Conservation (phyloP, 2,329 filamentous ascomycete species). For the Monosporascus cannonballus region DNA sequence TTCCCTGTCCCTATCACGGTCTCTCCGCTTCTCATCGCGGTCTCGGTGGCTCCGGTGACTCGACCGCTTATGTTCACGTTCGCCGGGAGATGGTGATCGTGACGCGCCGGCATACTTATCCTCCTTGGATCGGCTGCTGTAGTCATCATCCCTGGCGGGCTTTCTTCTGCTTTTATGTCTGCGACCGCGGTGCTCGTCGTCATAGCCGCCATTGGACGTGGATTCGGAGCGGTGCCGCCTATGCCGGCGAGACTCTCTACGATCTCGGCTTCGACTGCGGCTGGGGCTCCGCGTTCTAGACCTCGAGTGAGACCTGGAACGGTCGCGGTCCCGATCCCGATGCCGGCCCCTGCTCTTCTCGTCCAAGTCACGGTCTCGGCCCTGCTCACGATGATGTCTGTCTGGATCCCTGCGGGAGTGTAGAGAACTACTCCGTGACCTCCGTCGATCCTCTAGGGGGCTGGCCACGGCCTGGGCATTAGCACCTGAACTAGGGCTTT, state of each 20-base stretch:
- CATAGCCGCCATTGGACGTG: slow-evolving; percentile 38
- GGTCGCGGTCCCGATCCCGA: slow-evolving; percentile 25
- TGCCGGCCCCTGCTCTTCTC: slow-evolving; percentile 19
- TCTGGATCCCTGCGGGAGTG: slow-evolving; percentile 32
- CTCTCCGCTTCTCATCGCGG: slow-evolving; percentile 23
- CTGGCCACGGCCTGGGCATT: slow-evolving; percentile 26
- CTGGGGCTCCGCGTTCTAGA: slow-evolving; percentile 30
- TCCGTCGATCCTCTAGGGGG: slow-evolving; percentile 26
- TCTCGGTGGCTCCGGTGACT: slow-evolving; percentile 41
- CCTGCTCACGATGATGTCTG: slow-evolving; percentile 27
- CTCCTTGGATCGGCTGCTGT: slow-evolving; percentile 30
- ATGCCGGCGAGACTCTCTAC: slow-evolving; percentile 42
- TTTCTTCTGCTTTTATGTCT: slow-evolving; percentile 39
- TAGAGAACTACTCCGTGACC: slow-evolving; percentile 44
- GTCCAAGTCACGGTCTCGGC: slow-evolving; percentile 27
- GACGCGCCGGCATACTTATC: slow-evolving; percentile 48
- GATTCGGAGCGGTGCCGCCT: slow-evolving; percentile 51
- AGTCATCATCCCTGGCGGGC: slow-evolving; percentile 40
- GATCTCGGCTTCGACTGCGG: slow-evolving; percentile 36
- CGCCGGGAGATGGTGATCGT: slow-evolving; percentile 59
- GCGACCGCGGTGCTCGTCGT: slow-evolving; percentile 46
- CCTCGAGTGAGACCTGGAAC: slow-evolving; percentile 20
- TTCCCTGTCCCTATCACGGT: slow-evolving; percentile 27
- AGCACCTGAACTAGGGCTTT: slow-evolving; percentile 24
- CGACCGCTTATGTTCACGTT: slow-evolving; percentile 39